Evolutionary conservation across 2,329 filamentous ascomycete genomes (phyloP).

Genomic region (Colletotrichum coccodes): DNA sequence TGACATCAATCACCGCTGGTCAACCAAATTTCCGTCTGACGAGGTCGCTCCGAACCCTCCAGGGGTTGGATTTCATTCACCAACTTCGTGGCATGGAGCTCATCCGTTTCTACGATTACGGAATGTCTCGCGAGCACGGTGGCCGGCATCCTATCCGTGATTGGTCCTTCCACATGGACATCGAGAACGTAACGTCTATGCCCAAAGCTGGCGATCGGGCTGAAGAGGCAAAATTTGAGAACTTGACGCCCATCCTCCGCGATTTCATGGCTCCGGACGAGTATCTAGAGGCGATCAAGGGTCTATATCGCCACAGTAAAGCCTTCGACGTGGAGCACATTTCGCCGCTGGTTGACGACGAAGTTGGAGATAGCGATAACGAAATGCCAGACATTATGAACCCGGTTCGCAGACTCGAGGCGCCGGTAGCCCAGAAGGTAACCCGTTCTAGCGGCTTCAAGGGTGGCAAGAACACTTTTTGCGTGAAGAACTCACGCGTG

Average conservation of each 20-base stretch:
- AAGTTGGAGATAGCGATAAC: not conserved
- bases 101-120: constrained; percentile 54
- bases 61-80: constrained; percentile 56
- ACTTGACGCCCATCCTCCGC: constrained; percentile 33
- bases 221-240: constrained; percentile 36
- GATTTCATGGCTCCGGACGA: not conserved
- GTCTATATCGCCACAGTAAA: not conserved
- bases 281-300: not conserved
- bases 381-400: not conserved
- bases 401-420: not conserved
- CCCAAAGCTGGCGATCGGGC: constrained; percentile 35
- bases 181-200: constrained; percentile 38
- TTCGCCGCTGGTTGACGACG: not conserved
- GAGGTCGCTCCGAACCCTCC: constrained; percentile 51
- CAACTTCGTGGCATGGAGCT: constrained; percentile 54
- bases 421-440: not conserved
- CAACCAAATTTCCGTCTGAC: constrained; percentile 53
- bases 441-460: too few species aligned
- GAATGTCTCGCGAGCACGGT: constrained; percentile 30
- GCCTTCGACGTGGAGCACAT: constrained; percentile 14
- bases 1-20: constrained; percentile 40
- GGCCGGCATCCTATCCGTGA: constrained; percentile 39
- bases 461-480: not conserved
- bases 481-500: not conserved
- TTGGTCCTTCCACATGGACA: constrained; percentile 44